Base-by-base conservation (phyloP, 2,329 filamentous ascomycete genomes). In the Keithomyces neogunnii region DNA sequence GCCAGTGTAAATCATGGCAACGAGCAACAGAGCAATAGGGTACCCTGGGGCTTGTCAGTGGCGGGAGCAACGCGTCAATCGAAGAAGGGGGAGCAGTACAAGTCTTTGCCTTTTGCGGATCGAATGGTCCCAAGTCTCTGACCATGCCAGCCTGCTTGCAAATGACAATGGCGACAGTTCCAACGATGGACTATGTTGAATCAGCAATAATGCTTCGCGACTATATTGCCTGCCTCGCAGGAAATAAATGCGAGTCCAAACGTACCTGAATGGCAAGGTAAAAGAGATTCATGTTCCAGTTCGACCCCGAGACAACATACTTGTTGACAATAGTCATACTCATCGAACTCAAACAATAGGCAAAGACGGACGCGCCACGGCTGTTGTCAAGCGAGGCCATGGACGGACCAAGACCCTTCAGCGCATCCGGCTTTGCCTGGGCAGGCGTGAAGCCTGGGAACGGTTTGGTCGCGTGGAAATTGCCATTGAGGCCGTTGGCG, bases 301-400 rank as follows among this genome's bases (percentile, higher is more conserved):
- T 81, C 47, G 80, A 78, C 53, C 92, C 93, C 8, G 89, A 96
- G 44, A 99, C 82, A 56, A 96, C 91, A 69, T 95, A 99, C 78
- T 99, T 99, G 75, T 99, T 99, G 69, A 95, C 93, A 26, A 96
- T 88, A 4, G 93, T 99, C 93, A 99, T 99, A 69, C 92, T 81
- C 66, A 99, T 99, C n/a, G 91, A 96, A 51, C 92, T 88, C 63
- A 88, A 76, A 70, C 93, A 99, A 76, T 99, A 99, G 46, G 88
- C 83, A 57, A 95, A 66, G 61, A 99, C 88, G 28, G 92, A 90
- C 45, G 93, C 68, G 45, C 81, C 75, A 13, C 90, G 88, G 69
- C 83, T 93, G 71, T 90, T 89, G 62, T 85, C 80, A 55, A 89
- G 45, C 38, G 55, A 51, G 2, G 50, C 3, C 7, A 53, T 26